Base-by-base conservation (phyloP, 2,329 filamentous ascomycete species). In the Calycina herbarum region DNA sequence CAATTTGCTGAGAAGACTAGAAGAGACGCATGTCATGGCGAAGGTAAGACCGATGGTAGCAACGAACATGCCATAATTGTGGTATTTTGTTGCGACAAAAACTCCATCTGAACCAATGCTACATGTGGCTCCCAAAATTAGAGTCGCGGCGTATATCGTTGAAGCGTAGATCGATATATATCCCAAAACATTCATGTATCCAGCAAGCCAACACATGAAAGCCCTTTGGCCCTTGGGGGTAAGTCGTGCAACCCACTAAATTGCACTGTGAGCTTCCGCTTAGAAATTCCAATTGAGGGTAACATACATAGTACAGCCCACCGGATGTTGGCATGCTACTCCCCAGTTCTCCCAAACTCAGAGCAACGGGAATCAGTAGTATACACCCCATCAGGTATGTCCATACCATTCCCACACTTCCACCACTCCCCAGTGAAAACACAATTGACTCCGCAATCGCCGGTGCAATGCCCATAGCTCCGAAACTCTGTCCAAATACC, bases 151-250 rank as follows among this genome's bases (percentile, higher is more conserved):
- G 54, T 76, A 76, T 33, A 76, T 76, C 1, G 74, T 76, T 0
- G 74, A 76, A 6, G 74, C 71, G 38, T 75, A 76, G 42, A 76
- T 76, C 1, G 74, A 75, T 1, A 76, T 73, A 35, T 76, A 76
- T 27, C 74, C 74, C 5, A 76, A 59, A 11, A 75, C 73, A 33
- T 75, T 76, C 74, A 76, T 76, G 54, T 76, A 76, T 15, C 73
- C 74, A 15, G 74, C 74, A 62, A 76, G 71, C 74, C 74, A 76
- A 59, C 74, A 76, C 73, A 76, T 74, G 48, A 76, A 73, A 3
- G 74, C 73, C 60, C 74, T 68, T 54, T 73, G 69, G 24, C 65
- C 59, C 2, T 67, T 59, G n/a, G 74, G 74, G 6, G 74, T 75
- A 24, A 76, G 66, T 29, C 68, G 68, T 64, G 74, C 74, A 57